phyloP scores from a whole-genome alignment of 2,329 filamentous ascomycete species.

The Scopulariopsis brevicaulis region DNA sequence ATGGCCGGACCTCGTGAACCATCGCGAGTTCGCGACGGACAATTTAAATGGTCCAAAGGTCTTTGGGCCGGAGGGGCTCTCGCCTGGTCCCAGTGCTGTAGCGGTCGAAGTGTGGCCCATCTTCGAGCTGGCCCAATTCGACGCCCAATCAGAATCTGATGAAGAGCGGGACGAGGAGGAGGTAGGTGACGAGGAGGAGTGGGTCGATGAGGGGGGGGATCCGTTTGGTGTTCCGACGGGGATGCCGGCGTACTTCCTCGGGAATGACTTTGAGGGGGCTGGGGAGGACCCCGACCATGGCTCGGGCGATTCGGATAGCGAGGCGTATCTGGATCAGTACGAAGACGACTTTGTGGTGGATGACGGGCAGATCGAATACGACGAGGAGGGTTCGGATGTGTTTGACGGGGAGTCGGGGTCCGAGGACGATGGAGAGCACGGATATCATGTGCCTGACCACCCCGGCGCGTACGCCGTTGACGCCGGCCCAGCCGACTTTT shows the following conservation, averaged over 20 bases:
- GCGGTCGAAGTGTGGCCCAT: conserved; percentile 17
- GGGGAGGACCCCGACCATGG: neutral
- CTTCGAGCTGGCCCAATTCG: conserved; percentile 10
- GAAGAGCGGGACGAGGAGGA: conserved; percentile 5
- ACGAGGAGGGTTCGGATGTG: neutral
- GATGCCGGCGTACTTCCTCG: no score
- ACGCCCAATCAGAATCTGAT: neutral
- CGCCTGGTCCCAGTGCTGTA: neutral
- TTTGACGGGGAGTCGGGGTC: conserved; percentile 9
- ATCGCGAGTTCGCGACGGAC: conserved; percentile 15
- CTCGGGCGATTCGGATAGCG: conserved; percentile 7
- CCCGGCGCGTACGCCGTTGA: conserved; percentile 5
- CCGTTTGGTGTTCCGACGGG: conserved; percentile 6
- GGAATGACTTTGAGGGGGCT: neutral
- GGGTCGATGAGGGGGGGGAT: neutral
- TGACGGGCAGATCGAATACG: conserved; percentile 14
- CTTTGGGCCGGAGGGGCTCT: conserved; percentile 4
- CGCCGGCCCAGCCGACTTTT: conserved; percentile 13
- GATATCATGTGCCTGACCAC: neutral
- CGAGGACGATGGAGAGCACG: conserved; percentile 13
- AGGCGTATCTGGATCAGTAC: conserved; percentile 17
- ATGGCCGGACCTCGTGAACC: conserved; percentile 20
- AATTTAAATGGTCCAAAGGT: conserved; percentile 8
- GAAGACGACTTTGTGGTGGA: conserved; percentile 29
- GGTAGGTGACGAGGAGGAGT: neutral